A percentile compares a stretch with the other conserved stretches of the same genome.
Conservation (phyloP, 2,329 filamentous ascomycete genomes). For the Botryotinia convoluta region DNA sequence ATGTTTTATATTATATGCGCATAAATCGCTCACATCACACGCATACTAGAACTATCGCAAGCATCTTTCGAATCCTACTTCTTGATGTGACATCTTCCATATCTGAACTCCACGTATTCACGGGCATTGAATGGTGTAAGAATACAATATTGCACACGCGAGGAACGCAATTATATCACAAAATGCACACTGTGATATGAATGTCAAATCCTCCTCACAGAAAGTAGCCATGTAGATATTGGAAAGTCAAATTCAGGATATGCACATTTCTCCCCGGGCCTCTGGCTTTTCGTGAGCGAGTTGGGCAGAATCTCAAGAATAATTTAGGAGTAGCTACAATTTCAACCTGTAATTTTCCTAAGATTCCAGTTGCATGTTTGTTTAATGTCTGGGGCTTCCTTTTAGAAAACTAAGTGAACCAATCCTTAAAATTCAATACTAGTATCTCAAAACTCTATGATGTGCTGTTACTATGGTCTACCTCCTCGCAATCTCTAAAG, state of each 20-base stretch:
- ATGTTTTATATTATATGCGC: background rate
- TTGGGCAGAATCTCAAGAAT: background rate
- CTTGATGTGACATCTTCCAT: background rate
- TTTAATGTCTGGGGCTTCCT: background rate
- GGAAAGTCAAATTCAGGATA: background rate
- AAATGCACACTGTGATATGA: background rate
- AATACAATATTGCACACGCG: background rate
- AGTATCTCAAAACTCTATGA: background rate
- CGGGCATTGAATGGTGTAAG: background rate
- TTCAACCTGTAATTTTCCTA: background rate
- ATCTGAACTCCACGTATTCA: background rate
- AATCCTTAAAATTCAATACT: background rate
- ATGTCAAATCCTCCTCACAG: background rate
- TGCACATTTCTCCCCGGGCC: background rate
- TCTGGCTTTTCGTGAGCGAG: background rate
- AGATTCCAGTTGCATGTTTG: background rate
- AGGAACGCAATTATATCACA: background rate
- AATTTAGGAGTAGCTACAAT: background rate
- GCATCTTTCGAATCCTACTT: background rate
- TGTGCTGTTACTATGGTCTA: background rate
- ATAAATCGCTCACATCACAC: background rate
- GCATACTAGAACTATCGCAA: background rate
- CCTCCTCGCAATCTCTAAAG: background rate
- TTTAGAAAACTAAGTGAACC: too few relatives aligned
- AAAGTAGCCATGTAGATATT: background rate